Conservation (phyloP, 768 basidiomycete species). For the Ramaria sp. region DNA sequence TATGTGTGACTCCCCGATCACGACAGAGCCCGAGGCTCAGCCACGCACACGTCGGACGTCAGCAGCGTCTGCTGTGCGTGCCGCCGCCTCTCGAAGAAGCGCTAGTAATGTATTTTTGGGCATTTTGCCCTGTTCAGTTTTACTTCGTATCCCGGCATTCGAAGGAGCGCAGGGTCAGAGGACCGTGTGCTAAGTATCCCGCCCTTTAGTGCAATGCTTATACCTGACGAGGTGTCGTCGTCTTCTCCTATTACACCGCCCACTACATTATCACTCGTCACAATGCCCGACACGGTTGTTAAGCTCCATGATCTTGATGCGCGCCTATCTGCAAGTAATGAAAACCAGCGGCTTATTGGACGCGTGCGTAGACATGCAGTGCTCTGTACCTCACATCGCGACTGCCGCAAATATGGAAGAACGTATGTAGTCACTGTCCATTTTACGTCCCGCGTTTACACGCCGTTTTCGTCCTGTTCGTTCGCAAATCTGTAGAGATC, state of each 20-base stretch:
- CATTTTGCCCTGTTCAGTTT: constrained; percentile 60
- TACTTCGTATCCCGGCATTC: constrained; percentile 34
- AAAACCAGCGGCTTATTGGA: constrained; percentile 43
- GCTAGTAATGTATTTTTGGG: constrained; percentile 78
- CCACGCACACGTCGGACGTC: constrained; percentile 27
- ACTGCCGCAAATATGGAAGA: constrained; percentile 98
- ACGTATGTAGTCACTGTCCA: constrained; percentile 46
- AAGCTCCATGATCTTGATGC: neutral
- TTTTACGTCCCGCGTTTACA: neutral
- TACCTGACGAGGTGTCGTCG: neutral
- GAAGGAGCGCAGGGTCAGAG: constrained; percentile 20
- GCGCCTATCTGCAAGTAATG: neutral
- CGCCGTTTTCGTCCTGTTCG: constrained; percentile 40
- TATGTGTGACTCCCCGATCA: neutral
- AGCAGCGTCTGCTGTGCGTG: constrained; percentile 27
- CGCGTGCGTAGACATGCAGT: constrained; percentile 94
- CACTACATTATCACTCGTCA: neutral
- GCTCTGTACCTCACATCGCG: constrained; percentile 88
- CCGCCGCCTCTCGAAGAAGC: constrained; percentile 40
- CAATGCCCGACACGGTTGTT: neutral
- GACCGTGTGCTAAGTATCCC: constrained; percentile 42
- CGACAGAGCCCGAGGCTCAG: neutral
- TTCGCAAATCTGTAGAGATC: constrained; percentile 83
- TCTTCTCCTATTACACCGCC: neutral
- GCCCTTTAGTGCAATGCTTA: constrained; percentile 18